Conservation (phyloP, 1,139 yeast genomes). For the Geotrichum phurueaensis region DNA sequence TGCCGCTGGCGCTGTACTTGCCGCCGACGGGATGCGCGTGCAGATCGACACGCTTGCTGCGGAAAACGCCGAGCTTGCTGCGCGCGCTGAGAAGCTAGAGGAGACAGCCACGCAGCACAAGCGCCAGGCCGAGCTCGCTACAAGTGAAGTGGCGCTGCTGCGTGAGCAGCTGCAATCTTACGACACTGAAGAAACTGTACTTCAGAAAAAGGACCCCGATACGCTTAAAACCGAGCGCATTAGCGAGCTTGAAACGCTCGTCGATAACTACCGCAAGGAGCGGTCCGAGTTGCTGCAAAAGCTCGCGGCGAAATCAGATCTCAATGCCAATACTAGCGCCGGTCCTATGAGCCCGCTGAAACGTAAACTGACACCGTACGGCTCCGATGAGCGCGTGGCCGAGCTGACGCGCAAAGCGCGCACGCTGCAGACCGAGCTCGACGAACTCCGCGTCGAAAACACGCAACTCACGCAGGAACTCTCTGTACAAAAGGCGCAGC, state of each 20-base stretch:
- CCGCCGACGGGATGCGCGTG: conserved; percentile 30
- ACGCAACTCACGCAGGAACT: conserved; percentile 25
- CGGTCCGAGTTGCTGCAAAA: conserved; percentile 42
- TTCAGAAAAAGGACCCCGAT: conserved; percentile 24
- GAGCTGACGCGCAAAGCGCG: conserved; percentile 32
- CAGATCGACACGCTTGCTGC: conserved; percentile 35
- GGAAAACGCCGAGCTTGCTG: conserved; percentile 36
- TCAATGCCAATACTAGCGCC: neutral
- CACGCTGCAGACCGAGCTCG: conserved; percentile 30
- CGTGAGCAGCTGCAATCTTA: conserved; percentile 44
- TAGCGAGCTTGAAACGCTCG: conserved; percentile 44
- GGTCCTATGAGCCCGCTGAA: conserved; percentile 11
- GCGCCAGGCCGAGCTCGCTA: conserved; percentile 49
- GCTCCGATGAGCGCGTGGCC: conserved; percentile 36
- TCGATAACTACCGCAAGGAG: conserved; percentile 55
- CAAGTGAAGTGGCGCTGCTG: conserved; percentile 57
- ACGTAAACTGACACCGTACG: conserved; percentile 18
- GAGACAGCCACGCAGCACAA: conserved; percentile 43
- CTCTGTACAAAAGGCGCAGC: conserved; percentile 36
- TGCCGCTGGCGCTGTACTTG: conserved; percentile 28
- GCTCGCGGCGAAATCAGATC: conserved; percentile 33
- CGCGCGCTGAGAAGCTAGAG: conserved; percentile 33
- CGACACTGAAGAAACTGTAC: conserved; percentile 33
- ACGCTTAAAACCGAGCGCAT: conserved; percentile 31
- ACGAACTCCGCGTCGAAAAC: conserved; percentile 23